Evolutionary conservation across 495 filamentous ascomycete species (phyloP).

Genomic region (Xylaria curta): DNA sequence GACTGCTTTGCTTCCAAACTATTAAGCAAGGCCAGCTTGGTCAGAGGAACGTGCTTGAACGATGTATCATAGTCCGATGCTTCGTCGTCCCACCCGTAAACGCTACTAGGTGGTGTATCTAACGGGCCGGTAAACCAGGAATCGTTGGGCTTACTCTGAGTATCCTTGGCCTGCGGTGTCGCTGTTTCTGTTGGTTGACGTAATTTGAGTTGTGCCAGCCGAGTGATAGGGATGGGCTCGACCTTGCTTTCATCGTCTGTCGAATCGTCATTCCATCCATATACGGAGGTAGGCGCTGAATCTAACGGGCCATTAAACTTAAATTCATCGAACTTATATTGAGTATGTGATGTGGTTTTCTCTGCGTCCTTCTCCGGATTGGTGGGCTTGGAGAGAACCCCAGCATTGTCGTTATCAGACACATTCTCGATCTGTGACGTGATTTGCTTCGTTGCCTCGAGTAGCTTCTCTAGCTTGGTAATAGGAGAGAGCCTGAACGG

Average conservation of each 20-base stretch:
- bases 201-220: not conserved
- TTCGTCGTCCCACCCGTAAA: not conserved
- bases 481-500: no score
- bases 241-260: not conserved
- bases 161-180: not conserved
- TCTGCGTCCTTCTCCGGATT: not conserved
- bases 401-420: no score
- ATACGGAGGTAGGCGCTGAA: not conserved
- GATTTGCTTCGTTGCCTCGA: no score
- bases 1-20: not conserved
- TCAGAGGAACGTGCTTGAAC: not conserved
- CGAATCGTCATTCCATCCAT: not conserved
- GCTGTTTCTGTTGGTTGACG: not conserved
- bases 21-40: not conserved
- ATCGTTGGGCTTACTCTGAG: not conserved
- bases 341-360: not conserved
- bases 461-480: no score
- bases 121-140: not conserved
- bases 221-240: not conserved
- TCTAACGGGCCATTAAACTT: not conserved
- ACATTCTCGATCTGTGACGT: no score
- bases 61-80: not conserved
- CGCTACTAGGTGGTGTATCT: not conserved
- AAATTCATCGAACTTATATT: not conserved
- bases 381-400: not conserved